Evolutionary conservation across 1,284 basidiomycete species (phyloP), one percentile per base, ranked within the genome.

Genomic region (Coniferiporia weirii): DNA sequence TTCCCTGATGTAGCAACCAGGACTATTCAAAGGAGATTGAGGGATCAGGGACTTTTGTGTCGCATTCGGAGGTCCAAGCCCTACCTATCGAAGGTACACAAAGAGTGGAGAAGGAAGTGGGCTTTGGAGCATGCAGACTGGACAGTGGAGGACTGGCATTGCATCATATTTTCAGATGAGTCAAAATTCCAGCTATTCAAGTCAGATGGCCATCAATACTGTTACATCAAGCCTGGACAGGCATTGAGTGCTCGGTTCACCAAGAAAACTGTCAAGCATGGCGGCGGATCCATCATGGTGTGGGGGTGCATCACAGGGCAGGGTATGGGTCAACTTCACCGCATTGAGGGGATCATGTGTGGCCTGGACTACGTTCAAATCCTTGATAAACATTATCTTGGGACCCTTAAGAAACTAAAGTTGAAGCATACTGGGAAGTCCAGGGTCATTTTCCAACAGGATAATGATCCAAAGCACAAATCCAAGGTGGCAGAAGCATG

Each of bases 401-500:
- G 64, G 20, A 68, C 67, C 50, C 62, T 71, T 4, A 12, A 59
- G n/a, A 61, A 72, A 40, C 44, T 64, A 54, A 40, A 56, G 9
- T 59, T 66, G 20, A 46, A 53, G 20, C 12, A 19, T 17, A 52
- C 40, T 45, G 65, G 47, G 55, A n/a, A n/a, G n/a, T n/a, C n/a
- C n/a, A n/a, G n/a, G n/a, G 61, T 7, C 12, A 38, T 38, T 9
- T 71, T 72, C 59, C 68, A 71, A 50, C 72, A 75, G 36, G 73
- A 76, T 61, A 72, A 71, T 54, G 69, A 75, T 64, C n/a, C n/a
- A n/a, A n/a, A n/a, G n/a, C n/a, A n/a, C n/a, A n/a, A n/a, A n/a
- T n/a, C n/a, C n/a, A n/a, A n/a, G n/a, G n/a, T n/a, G n/a, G n/a
- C n/a, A n/a, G n/a, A n/a, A n/a, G n/a, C n/a, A n/a, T n/a, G n/a